phyloP scores from a whole-genome alignment of 1,139 yeast genomes.

The Casaregolazyma lundiana region DNA sequence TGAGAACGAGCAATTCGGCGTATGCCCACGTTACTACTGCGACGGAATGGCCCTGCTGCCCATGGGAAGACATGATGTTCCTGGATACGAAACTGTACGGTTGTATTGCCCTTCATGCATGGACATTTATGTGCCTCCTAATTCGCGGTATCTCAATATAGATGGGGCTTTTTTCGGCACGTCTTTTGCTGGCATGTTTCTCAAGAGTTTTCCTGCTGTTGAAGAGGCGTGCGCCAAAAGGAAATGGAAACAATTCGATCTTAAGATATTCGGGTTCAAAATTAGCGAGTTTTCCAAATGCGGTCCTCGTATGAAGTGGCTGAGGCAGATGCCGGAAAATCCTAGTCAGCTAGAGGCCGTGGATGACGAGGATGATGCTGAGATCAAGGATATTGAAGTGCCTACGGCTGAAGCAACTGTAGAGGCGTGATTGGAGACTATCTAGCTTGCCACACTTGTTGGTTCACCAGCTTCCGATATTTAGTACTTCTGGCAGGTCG shows the following conservation, averaged over 20 bases:
- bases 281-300: conserved; percentile 68
- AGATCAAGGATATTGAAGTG: neutral
- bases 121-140: conserved; percentile 82
- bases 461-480: too few species aligned
- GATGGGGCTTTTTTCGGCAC: conserved; percentile 98
- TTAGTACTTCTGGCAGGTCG: too few species aligned
- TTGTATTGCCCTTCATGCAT: conserved; percentile 92
- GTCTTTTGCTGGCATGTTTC: conserved; percentile 86
- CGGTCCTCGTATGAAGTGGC: conserved; percentile 96
- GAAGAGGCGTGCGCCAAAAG: conserved; percentile 47
- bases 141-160: conserved; percentile 75
- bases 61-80: conserved; percentile 84
- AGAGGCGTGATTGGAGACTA: neutral
- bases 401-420: neutral
- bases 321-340: conserved; percentile 63
- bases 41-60: conserved; percentile 92
- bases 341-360: conserved; percentile 13
- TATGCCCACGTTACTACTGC: conserved; percentile 86
- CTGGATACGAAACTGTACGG: conserved; percentile 88
- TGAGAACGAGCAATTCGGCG: conserved; percentile 84
- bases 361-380: conserved; percentile 15
- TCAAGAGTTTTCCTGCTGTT: conserved; percentile 85
- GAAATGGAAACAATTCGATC: conserved; percentile 57
- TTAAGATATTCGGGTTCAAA: conserved; percentile 84
- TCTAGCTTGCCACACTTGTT: too few species aligned